Evolutionary conservation across 805 yeast species (phyloP).

Genomic region (Starmerella sirachaensis): DNA sequence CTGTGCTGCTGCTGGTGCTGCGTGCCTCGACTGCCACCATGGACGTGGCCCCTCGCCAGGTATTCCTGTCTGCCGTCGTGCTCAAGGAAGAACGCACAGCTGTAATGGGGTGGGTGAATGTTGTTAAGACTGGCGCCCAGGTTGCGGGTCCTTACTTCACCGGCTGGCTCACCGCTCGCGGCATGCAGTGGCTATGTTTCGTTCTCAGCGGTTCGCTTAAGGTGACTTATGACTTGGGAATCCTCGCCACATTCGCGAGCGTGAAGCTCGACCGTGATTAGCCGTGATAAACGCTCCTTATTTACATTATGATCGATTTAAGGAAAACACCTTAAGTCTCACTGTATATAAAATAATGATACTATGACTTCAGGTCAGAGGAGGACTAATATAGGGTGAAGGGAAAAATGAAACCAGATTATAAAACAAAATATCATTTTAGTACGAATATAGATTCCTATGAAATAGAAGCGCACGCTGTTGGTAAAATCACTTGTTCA

Average conservation of each 20-base stretch:
- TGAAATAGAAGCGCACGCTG: too few species aligned
- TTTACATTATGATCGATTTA: too few species aligned
- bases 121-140: slow-evolving; percentile 72
- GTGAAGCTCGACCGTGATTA: slow-evolving; percentile 16
- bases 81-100: slow-evolving; percentile 53
- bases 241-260: slow-evolving; percentile 20
- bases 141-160: slow-evolving; percentile 68
- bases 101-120: slow-evolving; percentile 75
- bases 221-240: slow-evolving; percentile 28
- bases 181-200: slow-evolving; percentile 27
- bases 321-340: too few species aligned
- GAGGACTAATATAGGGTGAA: too few species aligned
- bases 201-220: slow-evolving; percentile 29
- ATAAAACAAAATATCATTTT: too few species aligned
- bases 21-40: slow-evolving; percentile 58
- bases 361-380: too few species aligned
- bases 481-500: too few species aligned
- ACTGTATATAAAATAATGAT: too few species aligned
- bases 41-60: slow-evolving; percentile 86
- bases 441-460: too few species aligned
- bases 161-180: slow-evolving; percentile 48
- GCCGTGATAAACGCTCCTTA: too few species aligned
- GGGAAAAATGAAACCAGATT: too few species aligned
- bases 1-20: slow-evolving; percentile 41
- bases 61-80: slow-evolving; percentile 58